Evolutionary conservation across 2,329 filamentous ascomycete genomes (phyloP).

Genomic region (Talaromyces amestolkiae): DNA sequence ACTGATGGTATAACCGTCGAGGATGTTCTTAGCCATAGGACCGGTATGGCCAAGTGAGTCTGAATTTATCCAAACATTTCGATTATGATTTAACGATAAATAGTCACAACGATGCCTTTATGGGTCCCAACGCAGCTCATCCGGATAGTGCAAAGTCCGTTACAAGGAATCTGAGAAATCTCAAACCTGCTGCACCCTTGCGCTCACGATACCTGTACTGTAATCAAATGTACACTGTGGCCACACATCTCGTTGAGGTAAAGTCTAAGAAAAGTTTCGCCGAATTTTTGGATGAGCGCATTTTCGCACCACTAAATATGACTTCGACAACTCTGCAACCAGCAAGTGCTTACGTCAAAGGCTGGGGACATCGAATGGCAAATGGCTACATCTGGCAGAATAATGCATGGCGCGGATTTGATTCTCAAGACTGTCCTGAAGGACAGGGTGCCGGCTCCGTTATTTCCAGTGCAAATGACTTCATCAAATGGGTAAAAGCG

Average conservation of each 20-base stretch:
- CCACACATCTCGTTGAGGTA: slow-evolving; percentile 49
- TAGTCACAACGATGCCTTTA: slow-evolving; percentile 36
- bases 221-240: slow-evolving; percentile 52
- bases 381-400: slow-evolving; percentile 45
- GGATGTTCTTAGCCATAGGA: slow-evolving; percentile 55
- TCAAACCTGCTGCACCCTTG: slow-evolving; percentile 47
- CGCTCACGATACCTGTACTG: slow-evolving; percentile 50
- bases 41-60: slow-evolving; percentile 38
- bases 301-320: slow-evolving; percentile 12
- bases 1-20: slow-evolving; percentile 54
- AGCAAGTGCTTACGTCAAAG: slow-evolving; percentile 34
- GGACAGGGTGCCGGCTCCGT: slow-evolving; percentile 47
- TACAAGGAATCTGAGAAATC: slow-evolving; percentile 46
- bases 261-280: slow-evolving; percentile 41
- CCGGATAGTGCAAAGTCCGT: slow-evolving; percentile 36
- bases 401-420: slow-evolving; percentile 26
- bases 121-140: slow-evolving; percentile 30
- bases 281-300: slow-evolving; percentile 31
- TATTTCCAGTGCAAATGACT: slow-evolving; percentile 35
- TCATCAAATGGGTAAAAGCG: slow-evolving; percentile 30
- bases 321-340: slow-evolving; percentile 24
- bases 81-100: slow-evolving; percentile 26
- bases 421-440: slow-evolving; percentile 29
- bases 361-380: slow-evolving; percentile 36
- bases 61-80: background rate